phyloP scores from a whole-genome alignment of 495 filamentous ascomycete species.

The Podospora pseudocomata region DNA sequence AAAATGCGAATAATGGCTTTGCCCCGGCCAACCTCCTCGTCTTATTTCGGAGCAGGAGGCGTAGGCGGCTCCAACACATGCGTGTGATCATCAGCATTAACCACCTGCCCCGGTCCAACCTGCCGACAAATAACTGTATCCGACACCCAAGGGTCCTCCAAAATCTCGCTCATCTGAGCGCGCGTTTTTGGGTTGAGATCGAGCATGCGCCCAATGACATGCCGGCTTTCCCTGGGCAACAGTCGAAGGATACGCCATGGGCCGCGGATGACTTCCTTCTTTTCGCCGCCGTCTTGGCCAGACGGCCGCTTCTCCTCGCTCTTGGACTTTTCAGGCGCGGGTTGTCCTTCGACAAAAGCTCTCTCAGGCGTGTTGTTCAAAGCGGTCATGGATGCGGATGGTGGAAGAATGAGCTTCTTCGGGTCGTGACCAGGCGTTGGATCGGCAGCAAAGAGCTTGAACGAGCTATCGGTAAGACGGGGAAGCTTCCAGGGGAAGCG shows the following conservation, averaged over 20 bases:
- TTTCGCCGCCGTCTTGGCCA: conserved; percentile 43
- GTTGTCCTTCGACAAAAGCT: conserved; percentile 35
- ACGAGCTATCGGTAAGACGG: conserved; percentile 87
- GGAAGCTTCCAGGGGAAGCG: conserved; percentile 98
- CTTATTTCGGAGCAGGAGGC: conserved; percentile 22
- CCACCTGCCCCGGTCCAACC: conserved; percentile 36
- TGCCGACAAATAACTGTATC: conserved; percentile 60
- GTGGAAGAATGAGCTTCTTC: conserved; percentile 40
- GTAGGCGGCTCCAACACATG: conserved; percentile 54
- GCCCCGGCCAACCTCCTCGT: no score
- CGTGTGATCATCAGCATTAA: conserved; percentile 49
- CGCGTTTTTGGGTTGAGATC: conserved; percentile 81
- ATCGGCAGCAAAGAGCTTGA: conserved; percentile 80
- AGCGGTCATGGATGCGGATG: conserved; percentile 38
- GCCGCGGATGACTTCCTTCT: conserved; percentile 79
- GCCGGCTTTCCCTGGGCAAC: conserved; percentile 81
- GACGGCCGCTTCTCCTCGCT: conserved; percentile 17
- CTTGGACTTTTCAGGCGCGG: conserved; percentile 14
- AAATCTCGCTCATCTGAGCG: conserved; percentile 77
- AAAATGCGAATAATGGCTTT: background rate
- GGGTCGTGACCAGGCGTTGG: conserved; percentile 57
- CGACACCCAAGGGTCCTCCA: conserved; percentile 85
- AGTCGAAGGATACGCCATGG: conserved; percentile 92
- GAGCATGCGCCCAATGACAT: conserved; percentile 90
- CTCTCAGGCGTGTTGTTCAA: conserved; percentile 34